Percentiles rank a stretch among this genome's conserved stretches.
These are phyloP conservation scores for Forsythia suspensa DNA, from an alignment of 257 asterid genomes.

Conservation along the genomic window DNA sequence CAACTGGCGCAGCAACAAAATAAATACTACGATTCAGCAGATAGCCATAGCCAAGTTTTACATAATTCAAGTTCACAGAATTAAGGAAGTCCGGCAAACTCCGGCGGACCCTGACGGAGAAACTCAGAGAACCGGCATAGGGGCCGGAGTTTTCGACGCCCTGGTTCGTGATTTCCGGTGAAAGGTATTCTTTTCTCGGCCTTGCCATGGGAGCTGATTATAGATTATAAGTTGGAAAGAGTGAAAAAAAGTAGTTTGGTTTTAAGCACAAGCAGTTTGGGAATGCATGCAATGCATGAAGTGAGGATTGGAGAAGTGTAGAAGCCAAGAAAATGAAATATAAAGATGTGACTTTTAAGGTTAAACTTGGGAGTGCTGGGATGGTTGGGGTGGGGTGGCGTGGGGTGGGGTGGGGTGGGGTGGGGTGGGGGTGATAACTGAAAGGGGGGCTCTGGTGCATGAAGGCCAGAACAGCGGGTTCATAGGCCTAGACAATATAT, in stretches of 20 bases:
- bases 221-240: background rate
- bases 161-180: slow-evolving; percentile 49
- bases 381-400: background rate
- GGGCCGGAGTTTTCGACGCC: slow-evolving; percentile 53
- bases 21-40: slow-evolving; percentile 44
- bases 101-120: slow-evolving; percentile 46
- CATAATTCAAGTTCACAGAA: slow-evolving; percentile 60
- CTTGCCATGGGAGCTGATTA: slow-evolving; percentile 37
- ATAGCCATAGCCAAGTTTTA: slow-evolving; percentile 59
- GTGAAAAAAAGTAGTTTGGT: background rate
- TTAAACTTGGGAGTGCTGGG: background rate
- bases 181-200: slow-evolving; percentile 35
- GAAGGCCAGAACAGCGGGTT: slow-evolving; percentile 23
- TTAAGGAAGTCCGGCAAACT: slow-evolving; percentile 60
- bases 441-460: slow-evolving; percentile 17
- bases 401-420: background rate
- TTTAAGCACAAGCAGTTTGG: background rate
- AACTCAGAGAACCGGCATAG: slow-evolving; percentile 49
- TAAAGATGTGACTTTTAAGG: slow-evolving; percentile 6
- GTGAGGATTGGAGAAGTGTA: background rate
- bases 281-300: background rate
- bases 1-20: slow-evolving; percentile 36
- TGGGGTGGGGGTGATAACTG: slow-evolving; percentile 16
- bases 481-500: background rate
- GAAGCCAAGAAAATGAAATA: background rate